Evolutionary conservation across 768 basidiomycete species (phyloP).

Genomic region (Kwoniella dendrophila): DNA sequence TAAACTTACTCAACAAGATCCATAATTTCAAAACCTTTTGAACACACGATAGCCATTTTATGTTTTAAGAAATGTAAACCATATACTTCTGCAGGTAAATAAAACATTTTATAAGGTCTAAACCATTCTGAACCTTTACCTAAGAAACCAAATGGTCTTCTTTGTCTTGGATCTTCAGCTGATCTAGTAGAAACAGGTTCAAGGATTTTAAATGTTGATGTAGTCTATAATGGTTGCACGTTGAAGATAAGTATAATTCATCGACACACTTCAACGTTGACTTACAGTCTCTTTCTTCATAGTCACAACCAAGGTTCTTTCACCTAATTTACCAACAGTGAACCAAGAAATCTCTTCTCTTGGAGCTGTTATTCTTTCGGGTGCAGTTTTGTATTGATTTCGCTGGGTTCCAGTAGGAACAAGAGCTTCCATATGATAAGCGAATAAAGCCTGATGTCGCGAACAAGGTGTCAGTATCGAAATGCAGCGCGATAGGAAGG

Average conservation of each 20-base stretch:
- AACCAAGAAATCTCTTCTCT: conserved; percentile 90
- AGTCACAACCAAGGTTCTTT: conserved; percentile 86
- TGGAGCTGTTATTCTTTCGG: conserved; percentile 85
- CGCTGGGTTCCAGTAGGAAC: conserved; percentile 77
- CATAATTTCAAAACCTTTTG: conserved; percentile 97
- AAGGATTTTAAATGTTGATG: conserved; percentile 94
- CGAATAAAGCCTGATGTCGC: conserved; percentile 70
- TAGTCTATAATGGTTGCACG: conserved; percentile 59
- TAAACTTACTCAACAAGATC: conserved; percentile 80
- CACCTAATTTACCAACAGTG: conserved; percentile 82
- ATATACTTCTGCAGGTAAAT: conserved; percentile 85
- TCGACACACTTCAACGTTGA: neutral
- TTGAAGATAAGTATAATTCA: neutral
- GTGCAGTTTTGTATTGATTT: conserved; percentile 65
- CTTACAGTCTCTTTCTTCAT: conserved; percentile 90
- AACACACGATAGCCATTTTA: conserved; percentile 88
- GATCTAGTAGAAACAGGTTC: conserved; percentile 93
- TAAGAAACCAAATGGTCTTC: conserved; percentile 56
- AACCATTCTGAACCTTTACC: conserved; percentile 91
- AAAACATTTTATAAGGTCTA: conserved; percentile 90
- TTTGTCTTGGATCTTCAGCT: conserved; percentile 65
- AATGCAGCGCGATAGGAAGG: neutral
- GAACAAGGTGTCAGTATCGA: no score
- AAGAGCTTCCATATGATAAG: conserved; percentile 93
- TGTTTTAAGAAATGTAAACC: conserved; percentile 91